A percentile compares a stretch with the other conserved stretches of the same genome.
These are phyloP conservation scores for Epichloe sp. DNA, from an alignment of 2,329 filamentous ascomycete species.

Conservation along the genomic window DNA sequence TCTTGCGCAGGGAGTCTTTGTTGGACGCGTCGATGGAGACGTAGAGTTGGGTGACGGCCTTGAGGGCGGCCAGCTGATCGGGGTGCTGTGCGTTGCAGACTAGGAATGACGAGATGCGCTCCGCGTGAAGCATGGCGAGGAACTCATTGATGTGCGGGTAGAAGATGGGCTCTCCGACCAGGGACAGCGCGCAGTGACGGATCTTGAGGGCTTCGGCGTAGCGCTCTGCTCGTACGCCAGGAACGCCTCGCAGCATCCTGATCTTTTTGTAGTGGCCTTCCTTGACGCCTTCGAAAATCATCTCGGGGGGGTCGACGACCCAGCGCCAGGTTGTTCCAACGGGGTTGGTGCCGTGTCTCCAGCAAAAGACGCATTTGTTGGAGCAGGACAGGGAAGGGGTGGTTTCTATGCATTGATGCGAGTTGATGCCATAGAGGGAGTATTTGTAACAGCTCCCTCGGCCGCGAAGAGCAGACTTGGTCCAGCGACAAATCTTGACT, in stretches of 20 bases:
- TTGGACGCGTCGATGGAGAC: conserved; percentile 94
- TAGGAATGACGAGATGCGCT: conserved; percentile 84
- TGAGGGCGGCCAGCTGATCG: conserved; percentile 68
- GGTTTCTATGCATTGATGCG: conserved; percentile 96
- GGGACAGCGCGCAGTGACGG: conserved; percentile 77
- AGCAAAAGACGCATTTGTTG: conserved; percentile 98
- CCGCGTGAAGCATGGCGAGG: conserved; percentile 64
- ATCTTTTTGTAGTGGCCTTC: conserved; percentile 93
- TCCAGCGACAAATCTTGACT: conserved; percentile 97
- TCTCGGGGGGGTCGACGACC: conserved; percentile 80
- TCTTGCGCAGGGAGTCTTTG: conserved; percentile 73
- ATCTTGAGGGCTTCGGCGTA: conserved; percentile 91
- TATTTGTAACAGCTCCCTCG: conserved; percentile 96
- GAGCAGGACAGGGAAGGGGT: conserved; percentile 86
- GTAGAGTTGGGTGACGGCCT: conserved; percentile 87
- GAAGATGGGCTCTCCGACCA: conserved; percentile 97
- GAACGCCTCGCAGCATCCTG: conserved; percentile 89
- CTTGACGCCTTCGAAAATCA: conserved; percentile 85
- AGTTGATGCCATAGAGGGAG: conserved; percentile 93
- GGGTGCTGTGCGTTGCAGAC: conserved; percentile 97
- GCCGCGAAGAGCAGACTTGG: conserved; percentile 87
- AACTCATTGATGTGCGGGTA: conserved; percentile 97
- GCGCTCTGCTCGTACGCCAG: conserved; percentile 80
- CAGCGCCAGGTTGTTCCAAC: conserved; percentile 95
- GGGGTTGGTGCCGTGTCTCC: conserved; percentile 94